These are phyloP conservation scores for Aspergillus japonicus DNA, from an alignment of 2,329 filamentous ascomycete genomes.

Conservation along the genomic window DNA sequence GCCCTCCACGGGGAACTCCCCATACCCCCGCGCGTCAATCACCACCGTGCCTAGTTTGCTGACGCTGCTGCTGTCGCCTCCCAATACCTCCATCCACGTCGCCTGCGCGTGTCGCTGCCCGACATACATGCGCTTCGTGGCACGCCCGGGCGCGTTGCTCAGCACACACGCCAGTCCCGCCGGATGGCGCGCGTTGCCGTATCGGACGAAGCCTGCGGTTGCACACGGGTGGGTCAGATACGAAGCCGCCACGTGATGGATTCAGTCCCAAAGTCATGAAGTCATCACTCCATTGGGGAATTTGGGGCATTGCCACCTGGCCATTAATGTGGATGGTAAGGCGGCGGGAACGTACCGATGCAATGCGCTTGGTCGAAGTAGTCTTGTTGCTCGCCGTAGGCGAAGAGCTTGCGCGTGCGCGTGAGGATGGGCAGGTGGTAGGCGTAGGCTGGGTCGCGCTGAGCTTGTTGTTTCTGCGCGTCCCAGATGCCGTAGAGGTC, in stretches of 20 bases:
- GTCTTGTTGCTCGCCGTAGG: conserved; percentile 11
- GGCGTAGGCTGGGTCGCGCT: background rate
- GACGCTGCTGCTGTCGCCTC: conserved; percentile 47
- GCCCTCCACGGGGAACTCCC: conserved; percentile 54
- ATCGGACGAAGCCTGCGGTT: conserved; percentile 48
- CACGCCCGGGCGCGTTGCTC: conserved; percentile 49
- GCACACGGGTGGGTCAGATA: background rate
- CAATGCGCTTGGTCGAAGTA: conserved; percentile 7
- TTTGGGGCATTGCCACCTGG: background rate
- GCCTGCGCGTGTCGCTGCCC: conserved; percentile 58
- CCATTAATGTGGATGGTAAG: background rate
- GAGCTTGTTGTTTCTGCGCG: background rate
- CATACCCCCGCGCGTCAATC: conserved; percentile 61
- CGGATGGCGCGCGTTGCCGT: conserved; percentile 51
- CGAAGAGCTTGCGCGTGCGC: background rate
- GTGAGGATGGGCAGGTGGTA: conserved; percentile 2
- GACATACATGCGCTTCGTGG: conserved; percentile 60
- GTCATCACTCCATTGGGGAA: no score
- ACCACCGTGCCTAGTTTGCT: conserved; percentile 43
- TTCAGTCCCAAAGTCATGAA: background rate
- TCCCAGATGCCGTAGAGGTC: conserved; percentile 9
- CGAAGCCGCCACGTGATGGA: background rate
- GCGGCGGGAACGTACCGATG: background rate
- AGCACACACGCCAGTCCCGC: conserved; percentile 58
- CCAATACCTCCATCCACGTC: conserved; percentile 62